A percentile compares a stretch with the other conserved stretches of the same genome.
These are phyloP conservation scores for Rosa multiflora DNA, from an alignment of 306 rosid species.

Conservation along the genomic window DNA sequence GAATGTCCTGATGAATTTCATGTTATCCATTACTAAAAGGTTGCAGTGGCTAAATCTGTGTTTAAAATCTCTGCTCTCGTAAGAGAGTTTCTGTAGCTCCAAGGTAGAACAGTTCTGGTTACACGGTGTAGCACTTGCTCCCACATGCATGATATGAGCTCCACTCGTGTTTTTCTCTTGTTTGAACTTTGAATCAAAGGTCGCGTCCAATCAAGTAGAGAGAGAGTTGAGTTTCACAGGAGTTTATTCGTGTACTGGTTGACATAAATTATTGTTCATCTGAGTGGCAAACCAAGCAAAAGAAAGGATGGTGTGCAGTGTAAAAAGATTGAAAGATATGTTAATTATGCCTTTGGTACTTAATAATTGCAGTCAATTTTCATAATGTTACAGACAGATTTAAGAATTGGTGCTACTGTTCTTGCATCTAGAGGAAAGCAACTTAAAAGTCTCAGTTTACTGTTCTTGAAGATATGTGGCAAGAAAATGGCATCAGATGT, in stretches of 20 bases:
- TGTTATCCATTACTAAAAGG: not conserved
- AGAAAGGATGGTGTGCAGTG: not conserved
- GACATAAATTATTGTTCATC: not conserved
- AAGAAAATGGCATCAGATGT: not conserved
- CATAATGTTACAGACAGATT: not conserved
- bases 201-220: not conserved
- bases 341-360: not conserved
- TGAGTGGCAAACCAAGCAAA: not conserved
- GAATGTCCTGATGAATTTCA: not conserved
- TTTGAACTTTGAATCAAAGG: not conserved
- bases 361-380: not conserved
- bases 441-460: not conserved
- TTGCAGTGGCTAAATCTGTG: not conserved
- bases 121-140: no score
- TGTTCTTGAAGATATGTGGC: not conserved
- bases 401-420: not conserved
- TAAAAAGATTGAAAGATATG: not conserved
- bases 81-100: not conserved
- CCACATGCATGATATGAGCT: no score
- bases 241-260: not conserved
- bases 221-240: not conserved
- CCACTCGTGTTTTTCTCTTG: not conserved
- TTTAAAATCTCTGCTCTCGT: not conserved
- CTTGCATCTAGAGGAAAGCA: slow-evolving; percentile 4
- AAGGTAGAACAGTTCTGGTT: not conserved